phyloP scores from a whole-genome alignment of 2,329 filamentous ascomycete species.

The Aspergillus sp. region DNA sequence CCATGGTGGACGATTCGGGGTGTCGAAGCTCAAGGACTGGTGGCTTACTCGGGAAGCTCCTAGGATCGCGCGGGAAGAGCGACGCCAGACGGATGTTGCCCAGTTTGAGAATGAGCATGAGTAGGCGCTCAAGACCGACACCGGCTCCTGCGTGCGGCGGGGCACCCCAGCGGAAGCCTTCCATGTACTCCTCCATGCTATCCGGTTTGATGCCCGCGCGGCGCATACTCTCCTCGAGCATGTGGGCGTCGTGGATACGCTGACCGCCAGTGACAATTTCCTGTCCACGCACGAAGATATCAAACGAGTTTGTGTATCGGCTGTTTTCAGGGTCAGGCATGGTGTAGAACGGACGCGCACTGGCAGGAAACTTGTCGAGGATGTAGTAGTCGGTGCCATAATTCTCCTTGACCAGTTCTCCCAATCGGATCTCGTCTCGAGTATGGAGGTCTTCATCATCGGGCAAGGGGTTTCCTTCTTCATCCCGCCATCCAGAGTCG shows the following conservation, averaged over 20 bases:
- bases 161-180: constrained; percentile 79
- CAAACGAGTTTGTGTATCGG: constrained; percentile 80
- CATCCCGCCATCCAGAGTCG: constrained; percentile 67
- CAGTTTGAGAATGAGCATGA: constrained; percentile 78
- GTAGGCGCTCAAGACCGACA: constrained; percentile 79
- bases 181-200: constrained; percentile 85
- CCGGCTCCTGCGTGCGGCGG: constrained; percentile 86
- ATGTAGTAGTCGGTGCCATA: constrained; percentile 89
- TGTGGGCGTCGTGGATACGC: constrained; percentile 74
- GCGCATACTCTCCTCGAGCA: constrained; percentile 72
- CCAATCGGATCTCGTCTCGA: constrained; percentile 77
- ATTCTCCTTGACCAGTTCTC: constrained; percentile 76
- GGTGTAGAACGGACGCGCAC: constrained; percentile 83
- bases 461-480: constrained; percentile 64
- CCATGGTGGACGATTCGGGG: constrained; percentile 76
- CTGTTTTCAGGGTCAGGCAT: constrained; percentile 71
- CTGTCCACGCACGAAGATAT: constrained; percentile 89
- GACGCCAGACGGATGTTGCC: constrained; percentile 86
- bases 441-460: constrained; percentile 76
- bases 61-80: constrained; percentile 80
- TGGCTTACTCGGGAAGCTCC: constrained; percentile 68
- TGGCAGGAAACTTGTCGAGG: constrained; percentile 82
- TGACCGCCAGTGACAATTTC: constrained; percentile 90
- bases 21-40: constrained; percentile 63
- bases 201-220: constrained; percentile 67